phyloP scores from a whole-genome alignment of 2,329 filamentous ascomycete genomes.

The Verticillium alfalfae region DNA sequence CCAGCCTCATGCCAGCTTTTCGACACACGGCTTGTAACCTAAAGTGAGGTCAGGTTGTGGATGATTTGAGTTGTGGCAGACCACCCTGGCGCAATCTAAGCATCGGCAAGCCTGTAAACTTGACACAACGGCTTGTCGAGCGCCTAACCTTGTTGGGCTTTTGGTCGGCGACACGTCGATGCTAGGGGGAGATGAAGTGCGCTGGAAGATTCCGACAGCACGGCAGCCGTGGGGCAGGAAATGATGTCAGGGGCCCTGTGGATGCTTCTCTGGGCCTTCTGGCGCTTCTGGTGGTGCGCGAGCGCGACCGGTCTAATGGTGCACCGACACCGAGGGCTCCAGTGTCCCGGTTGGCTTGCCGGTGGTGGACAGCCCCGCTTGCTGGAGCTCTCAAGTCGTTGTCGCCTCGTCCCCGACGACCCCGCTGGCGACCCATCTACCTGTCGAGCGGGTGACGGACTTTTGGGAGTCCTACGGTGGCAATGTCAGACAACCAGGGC shows the following conservation, averaged over 20 bases:
- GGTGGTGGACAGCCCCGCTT: neutral
- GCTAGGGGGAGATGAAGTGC: neutral
- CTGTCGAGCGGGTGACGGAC: neutral
- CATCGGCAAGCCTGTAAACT: slow-evolving; percentile 1
- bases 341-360: neutral
- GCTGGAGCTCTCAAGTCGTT: neutral
- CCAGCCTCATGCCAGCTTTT: neutral
- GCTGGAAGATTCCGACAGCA: slow-evolving; percentile 1
- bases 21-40: neutral
- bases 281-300: neutral
- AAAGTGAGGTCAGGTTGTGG: neutral
- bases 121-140: slow-evolving; percentile 1
- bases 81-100: neutral
- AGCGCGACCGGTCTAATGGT: neutral
- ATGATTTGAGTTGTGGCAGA: neutral
- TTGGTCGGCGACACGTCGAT: neutral
- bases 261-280: neutral
- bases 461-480: neutral
- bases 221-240: slow-evolving; percentile 1
- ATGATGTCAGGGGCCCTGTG: slow-evolving; percentile 1
- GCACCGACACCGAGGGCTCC: neutral
- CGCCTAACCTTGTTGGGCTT: neutral
- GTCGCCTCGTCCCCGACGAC: neutral
- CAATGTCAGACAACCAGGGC: neutral
- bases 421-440: neutral